These are phyloP conservation scores for Gautieria morchelliformis DNA, from an alignment of 768 basidiomycete genomes.

Conservation along the genomic window DNA sequence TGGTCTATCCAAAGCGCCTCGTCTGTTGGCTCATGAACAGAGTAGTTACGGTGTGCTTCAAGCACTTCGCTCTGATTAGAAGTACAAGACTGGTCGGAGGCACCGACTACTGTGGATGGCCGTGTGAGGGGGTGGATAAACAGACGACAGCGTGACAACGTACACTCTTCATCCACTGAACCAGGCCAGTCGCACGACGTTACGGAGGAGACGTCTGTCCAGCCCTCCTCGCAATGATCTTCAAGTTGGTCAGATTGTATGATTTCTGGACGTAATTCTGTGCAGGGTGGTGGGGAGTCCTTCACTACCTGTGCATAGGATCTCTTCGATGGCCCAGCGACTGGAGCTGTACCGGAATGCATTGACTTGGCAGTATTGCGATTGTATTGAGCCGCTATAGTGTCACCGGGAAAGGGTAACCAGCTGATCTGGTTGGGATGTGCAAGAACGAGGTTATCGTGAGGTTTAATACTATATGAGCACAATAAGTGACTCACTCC, in stretches of 20 bases:
- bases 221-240: background rate
- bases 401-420: too few species aligned
- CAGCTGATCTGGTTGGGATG: too few species aligned
- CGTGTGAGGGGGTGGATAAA: background rate
- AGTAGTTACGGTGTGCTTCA: background rate
- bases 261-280: background rate
- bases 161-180: background rate
- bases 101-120: background rate
- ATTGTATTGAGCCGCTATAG: too few species aligned
- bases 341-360: background rate
- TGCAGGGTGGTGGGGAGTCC: background rate
- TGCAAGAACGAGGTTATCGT: too few species aligned
- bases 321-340: background rate
- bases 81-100: background rate
- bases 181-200: background rate
- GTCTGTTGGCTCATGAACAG: background rate
- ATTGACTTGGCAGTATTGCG: too few species aligned
- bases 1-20: background rate
- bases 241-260: background rate
- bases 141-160: background rate
- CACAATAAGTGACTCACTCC: too few species aligned
- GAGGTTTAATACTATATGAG: too few species aligned
- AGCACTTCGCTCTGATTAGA: background rate
- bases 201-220: background rate
- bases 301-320: background rate